These are phyloP conservation scores for Diplogelasinospora grovesii DNA, from an alignment of 495 filamentous ascomycete genomes.

Conservation along the genomic window DNA sequence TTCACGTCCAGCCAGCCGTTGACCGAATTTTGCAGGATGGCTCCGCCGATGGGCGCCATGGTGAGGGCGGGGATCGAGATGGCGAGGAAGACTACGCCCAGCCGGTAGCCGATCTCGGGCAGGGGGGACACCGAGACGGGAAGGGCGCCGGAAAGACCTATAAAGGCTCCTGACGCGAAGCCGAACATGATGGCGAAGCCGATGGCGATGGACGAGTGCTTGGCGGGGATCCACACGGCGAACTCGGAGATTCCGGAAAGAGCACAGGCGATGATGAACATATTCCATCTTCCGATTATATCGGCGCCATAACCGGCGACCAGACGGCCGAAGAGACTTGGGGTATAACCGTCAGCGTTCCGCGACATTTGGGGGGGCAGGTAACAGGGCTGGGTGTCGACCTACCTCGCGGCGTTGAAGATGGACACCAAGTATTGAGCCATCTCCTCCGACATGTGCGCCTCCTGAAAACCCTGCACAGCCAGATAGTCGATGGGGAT, in stretches of 20 bases:
- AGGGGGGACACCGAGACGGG: conserved; percentile 7
- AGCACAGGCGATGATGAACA: conserved; percentile 39
- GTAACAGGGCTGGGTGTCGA: not conserved
- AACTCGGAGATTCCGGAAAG: conserved; percentile 48
- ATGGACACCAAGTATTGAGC: conserved; percentile 56
- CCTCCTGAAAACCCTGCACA: conserved; percentile 37
- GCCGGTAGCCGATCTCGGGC: conserved; percentile 10
- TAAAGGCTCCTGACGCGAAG: conserved; percentile 9
- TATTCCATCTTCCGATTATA: conserved; percentile 55
- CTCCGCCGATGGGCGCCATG: conserved; percentile 8
- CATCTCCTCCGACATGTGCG: conserved; percentile 50
- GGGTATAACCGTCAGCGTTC: too few relatives aligned
- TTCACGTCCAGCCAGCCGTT: conserved; percentile 8
- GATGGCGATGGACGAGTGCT: conserved; percentile 4
- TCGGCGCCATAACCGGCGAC: conserved; percentile 55
- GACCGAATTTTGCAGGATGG: conserved; percentile 3
- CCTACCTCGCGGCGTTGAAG: conserved; percentile 46
- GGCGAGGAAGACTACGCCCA: conserved; percentile 31
- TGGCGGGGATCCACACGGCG: conserved; percentile 49
- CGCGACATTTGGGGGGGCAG: not conserved
- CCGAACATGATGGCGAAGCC: conserved; percentile 11
- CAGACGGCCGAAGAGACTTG: conserved; percentile 48
- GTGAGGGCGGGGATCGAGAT: conserved; percentile 27
- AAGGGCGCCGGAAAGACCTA: conserved; percentile 7
- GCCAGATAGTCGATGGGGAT: conserved; percentile 60